Conservation (phyloP, 345 rosid genomes). For the Leavenworthia alabamica region DNA sequence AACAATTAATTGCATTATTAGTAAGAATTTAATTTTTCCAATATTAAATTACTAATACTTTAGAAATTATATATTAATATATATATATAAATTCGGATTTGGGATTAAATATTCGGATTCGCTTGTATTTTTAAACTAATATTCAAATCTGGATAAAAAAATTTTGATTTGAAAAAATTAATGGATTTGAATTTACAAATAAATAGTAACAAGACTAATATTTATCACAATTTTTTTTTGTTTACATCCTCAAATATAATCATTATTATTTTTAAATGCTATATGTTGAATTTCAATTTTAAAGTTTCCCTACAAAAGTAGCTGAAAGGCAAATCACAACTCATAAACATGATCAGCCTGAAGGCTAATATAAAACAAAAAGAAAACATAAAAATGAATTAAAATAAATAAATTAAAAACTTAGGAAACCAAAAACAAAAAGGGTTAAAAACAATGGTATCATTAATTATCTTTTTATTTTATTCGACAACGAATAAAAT, state of each 20-base stretch:
- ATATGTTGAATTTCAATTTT: neutral
- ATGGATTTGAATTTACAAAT: no score
- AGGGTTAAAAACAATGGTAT: neutral
- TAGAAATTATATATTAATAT: no score
- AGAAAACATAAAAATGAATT: neutral
- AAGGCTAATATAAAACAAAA: neutral
- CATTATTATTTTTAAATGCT: neutral
- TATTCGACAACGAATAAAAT: conserved; percentile 3
- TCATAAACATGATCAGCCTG: neutral
- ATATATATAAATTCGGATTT: no score
- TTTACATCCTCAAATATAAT: neutral
- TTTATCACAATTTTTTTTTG: no score
- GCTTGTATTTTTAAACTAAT: no score
- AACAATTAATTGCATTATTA: no score
- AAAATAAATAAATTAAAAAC: neutral
- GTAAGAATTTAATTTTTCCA: no score
- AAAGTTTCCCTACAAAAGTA: neutral
- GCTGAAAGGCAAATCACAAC: neutral
- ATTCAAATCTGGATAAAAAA: no score
- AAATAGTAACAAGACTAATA: no score
- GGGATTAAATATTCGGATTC: no score
- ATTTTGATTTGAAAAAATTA: no score
- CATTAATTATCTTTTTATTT: neutral
- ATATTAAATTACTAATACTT: no score
- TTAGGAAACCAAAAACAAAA: neutral